A percentile compares a stretch with the other conserved stretches of the same genome.
These are phyloP conservation scores for Pulicaria dysenterica DNA, from an alignment of 129 eudicot genomes.

Conservation along the genomic window DNA sequence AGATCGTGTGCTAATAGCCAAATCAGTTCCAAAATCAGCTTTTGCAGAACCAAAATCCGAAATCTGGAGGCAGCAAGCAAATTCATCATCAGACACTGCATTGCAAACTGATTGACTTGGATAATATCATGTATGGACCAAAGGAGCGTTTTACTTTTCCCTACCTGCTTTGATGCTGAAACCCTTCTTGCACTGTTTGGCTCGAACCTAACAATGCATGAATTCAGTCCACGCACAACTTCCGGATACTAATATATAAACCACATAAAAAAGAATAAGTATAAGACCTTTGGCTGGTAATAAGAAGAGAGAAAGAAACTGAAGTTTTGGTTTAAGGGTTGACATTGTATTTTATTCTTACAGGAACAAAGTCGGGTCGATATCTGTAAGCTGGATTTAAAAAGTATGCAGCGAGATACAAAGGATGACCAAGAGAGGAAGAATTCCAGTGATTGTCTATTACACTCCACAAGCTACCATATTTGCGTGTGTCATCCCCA, in stretches of 20 bases:
- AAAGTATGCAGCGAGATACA: slow-evolving; percentile 91
- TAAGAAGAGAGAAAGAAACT: slow-evolving; percentile 16
- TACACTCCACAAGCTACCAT: slow-evolving; percentile 78
- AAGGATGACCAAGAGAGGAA: slow-evolving; percentile 60
- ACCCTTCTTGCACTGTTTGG: slow-evolving; percentile 74
- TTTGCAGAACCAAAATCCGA: slow-evolving; percentile 93
- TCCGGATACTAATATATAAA: slow-evolving; percentile 68
- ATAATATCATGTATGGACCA: background rate
- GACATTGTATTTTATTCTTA: slow-evolving; percentile 33
- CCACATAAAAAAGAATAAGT: slow-evolving; percentile 20
- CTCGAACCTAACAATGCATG: slow-evolving; percentile 86
- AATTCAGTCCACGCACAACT: slow-evolving; percentile 89
- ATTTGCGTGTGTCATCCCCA: slow-evolving; percentile 79
- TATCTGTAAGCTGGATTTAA: slow-evolving; percentile 88
- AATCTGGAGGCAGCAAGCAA: slow-evolving; percentile 48
- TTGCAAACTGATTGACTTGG: background rate
- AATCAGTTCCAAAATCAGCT: slow-evolving; percentile 98
- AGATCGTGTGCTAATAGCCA: slow-evolving; percentile 87
- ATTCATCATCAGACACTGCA: slow-evolving; percentile 12
- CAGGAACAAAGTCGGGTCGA: slow-evolving; percentile 79
- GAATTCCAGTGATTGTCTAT: slow-evolving; percentile 77
- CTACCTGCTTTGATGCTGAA: slow-evolving; percentile 84
- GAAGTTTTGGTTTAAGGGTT: background rate
- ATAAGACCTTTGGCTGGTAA: background rate
- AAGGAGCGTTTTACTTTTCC: slow-evolving; percentile 24